Conservation (phyloP, 2,329 filamentous ascomycete species). For the Hypoxylon sp. region DNA sequence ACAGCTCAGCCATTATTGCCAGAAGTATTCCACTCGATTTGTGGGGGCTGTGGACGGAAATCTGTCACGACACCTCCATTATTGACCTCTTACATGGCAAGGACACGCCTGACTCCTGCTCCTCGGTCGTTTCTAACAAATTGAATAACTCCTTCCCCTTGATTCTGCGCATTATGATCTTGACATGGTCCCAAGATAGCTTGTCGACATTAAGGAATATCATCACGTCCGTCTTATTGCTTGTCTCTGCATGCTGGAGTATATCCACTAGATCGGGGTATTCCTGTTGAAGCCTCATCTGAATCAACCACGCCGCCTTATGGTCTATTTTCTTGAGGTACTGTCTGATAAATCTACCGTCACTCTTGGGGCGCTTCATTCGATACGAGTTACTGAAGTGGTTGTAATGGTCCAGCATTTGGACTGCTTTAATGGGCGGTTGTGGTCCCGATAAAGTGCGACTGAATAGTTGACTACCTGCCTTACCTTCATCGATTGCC, state of each 20-base stretch:
- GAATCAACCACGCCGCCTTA: slow-evolving; percentile 42
- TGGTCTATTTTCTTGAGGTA: slow-evolving; percentile 44
- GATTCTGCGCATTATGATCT: slow-evolving; percentile 28
- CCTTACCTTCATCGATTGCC: slow-evolving; percentile 3
- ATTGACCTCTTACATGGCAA: not conserved
- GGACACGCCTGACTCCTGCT: slow-evolving; percentile 8
- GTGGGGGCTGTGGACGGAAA: not conserved
- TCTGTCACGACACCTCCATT: slow-evolving; percentile 6
- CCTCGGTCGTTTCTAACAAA: slow-evolving; percentile 18
- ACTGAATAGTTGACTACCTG: not conserved
- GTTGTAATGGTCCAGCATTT: slow-evolving; percentile 42
- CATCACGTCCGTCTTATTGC: slow-evolving; percentile 19
- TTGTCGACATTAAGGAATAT: slow-evolving; percentile 29
- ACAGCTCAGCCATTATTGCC: not conserved
- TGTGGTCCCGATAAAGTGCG: slow-evolving; percentile 5
- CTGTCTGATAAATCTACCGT: slow-evolving; percentile 42
- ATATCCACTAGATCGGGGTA: slow-evolving; percentile 37
- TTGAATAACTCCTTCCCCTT: slow-evolving; percentile 29
- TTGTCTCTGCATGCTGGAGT: slow-evolving; percentile 19
- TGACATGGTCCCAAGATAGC: slow-evolving; percentile 38
- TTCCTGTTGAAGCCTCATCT: slow-evolving; percentile 41
- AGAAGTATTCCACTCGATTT: not conserved
- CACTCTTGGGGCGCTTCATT: slow-evolving; percentile 37
- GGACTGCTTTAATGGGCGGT: slow-evolving; percentile 29
- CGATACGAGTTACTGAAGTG: slow-evolving; percentile 43